These are phyloP conservation scores for Monocercomonoides exilis DNA, from an alignment of 78 protist species.

Conservation along the genomic window DNA sequence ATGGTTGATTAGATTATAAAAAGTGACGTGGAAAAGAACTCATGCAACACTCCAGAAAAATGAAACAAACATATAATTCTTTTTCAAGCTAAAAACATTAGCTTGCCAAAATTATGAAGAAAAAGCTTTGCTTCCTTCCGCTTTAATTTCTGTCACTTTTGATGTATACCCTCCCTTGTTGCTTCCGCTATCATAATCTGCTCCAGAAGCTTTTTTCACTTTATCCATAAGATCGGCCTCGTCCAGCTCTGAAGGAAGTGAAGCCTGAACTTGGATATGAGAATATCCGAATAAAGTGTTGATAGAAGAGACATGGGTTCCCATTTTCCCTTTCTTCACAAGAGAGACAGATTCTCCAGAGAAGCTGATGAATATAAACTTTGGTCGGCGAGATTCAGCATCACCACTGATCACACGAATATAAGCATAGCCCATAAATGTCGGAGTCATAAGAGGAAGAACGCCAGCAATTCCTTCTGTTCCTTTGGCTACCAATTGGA, in stretches of 20 bases:
- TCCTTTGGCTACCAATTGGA: neutral
- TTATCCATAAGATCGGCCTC: neutral
- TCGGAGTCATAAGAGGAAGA: neutral
- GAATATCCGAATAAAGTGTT: neutral
- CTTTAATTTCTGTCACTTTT: neutral
- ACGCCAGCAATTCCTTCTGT: neutral
- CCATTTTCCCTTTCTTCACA: constrained; percentile 1
- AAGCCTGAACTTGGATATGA: constrained; percentile 3
- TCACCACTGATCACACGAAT: constrained; percentile 31
- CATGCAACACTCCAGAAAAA: no score
- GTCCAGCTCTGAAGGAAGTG: neutral
- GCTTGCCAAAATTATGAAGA: neutral
- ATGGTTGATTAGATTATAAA: no score
- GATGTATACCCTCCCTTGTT: constrained; percentile 10
- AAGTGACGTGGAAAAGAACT: no score
- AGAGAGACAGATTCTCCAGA: constrained; percentile 22
- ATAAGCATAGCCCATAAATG: constrained; percentile 1
- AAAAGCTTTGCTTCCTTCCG: neutral
- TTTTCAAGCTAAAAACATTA: no score
- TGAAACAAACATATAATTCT: no score
- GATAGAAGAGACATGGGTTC: constrained; percentile 4
- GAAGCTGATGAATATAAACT: constrained; percentile 24
- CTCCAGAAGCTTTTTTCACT: constrained; percentile 33
- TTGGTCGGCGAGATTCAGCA: constrained; percentile 14
- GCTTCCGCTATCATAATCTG: constrained; percentile 34